Percentiles rank a stretch among this genome's conserved stretches.
Conservation (phyloP, 2,329 filamentous ascomycete species). For the Lachnum nothofagi region DNA sequence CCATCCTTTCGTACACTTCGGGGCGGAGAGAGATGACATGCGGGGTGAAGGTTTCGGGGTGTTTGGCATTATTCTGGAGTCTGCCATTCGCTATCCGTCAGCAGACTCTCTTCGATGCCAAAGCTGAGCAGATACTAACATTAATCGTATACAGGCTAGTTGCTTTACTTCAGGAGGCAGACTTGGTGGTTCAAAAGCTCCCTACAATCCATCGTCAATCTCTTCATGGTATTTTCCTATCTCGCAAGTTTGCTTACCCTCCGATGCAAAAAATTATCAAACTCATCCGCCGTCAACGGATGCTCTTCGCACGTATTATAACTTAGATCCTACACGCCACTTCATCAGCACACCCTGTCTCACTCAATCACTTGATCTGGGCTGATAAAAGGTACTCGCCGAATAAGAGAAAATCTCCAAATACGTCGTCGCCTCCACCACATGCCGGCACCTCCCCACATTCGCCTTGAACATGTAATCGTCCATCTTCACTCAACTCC, state of each 20-base stretch:
- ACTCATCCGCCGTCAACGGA: conserved; percentile 30
- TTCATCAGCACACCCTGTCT: not conserved
- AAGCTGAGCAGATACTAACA: conserved; percentile 14
- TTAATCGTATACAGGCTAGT: conserved; percentile 14
- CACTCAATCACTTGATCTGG: not conserved
- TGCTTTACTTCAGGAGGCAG: conserved; percentile 3
- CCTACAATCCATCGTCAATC: conserved; percentile 6
- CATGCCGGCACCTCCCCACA: conserved; percentile 26
- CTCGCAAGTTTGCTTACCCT: conserved; percentile 20
- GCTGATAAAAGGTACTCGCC: conserved; percentile 2
- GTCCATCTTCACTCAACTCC: conserved; percentile 26
- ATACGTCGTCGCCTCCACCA: conserved; percentile 28
- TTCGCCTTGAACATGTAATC: conserved; percentile 33
- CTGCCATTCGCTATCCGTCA: conserved; percentile 2
- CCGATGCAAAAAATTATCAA: conserved; percentile 31
- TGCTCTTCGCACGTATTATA: conserved; percentile 30
- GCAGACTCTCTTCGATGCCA: not conserved
- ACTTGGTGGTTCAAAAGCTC: conserved; percentile 13
- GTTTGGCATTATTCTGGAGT: conserved; percentile 39
- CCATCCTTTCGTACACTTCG: conserved; percentile 51
- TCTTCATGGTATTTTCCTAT: not conserved
- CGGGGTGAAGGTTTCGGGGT: conserved; percentile 54
- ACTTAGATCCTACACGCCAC: conserved; percentile 23
- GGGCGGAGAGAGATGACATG: conserved; percentile 49
- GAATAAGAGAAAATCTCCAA: conserved; percentile 30